A percentile compares a stretch with the other conserved stretches of the same genome.
Conservation (phyloP, 371 early-diverging fungal genomes). For the Apophysomyces sp. region DNA sequence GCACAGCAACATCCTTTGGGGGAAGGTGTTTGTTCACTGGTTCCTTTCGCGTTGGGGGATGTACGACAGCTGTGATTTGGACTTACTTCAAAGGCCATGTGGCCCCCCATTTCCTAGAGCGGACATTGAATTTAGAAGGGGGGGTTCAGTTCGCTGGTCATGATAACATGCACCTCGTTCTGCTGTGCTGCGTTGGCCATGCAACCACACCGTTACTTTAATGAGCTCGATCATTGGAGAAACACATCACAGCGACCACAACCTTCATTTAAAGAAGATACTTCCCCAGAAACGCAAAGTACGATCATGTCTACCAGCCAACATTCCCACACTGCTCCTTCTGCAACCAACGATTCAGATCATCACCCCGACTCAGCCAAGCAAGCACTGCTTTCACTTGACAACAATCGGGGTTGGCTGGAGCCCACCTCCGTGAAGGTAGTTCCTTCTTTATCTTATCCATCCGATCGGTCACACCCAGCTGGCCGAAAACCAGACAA, state of each 20-base stretch:
- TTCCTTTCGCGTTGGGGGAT: not conserved
- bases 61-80: no score
- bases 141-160: not conserved
- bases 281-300: not conserved
- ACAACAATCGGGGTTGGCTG: conserved; percentile 17
- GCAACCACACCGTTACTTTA: conserved; percentile 17
- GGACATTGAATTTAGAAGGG: not conserved
- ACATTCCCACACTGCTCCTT: not conserved
- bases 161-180: not conserved
- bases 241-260: conserved; percentile 15
- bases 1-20: not conserved
- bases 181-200: conserved; percentile 3
- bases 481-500: not conserved
- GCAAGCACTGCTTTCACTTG: conserved; percentile 4
- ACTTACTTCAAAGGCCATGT: no score
- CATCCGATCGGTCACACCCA: not conserved
- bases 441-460: not conserved
- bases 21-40: not conserved
- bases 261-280: not conserved
- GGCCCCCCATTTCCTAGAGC: not conserved
- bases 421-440: conserved; percentile 8
- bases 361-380: not conserved
- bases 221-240: conserved; percentile 30
- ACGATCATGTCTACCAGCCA: not conserved
- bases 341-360: not conserved